phyloP scores from a whole-genome alignment of 352 stramenopile genomes.

The Phytopythium litorale region DNA sequence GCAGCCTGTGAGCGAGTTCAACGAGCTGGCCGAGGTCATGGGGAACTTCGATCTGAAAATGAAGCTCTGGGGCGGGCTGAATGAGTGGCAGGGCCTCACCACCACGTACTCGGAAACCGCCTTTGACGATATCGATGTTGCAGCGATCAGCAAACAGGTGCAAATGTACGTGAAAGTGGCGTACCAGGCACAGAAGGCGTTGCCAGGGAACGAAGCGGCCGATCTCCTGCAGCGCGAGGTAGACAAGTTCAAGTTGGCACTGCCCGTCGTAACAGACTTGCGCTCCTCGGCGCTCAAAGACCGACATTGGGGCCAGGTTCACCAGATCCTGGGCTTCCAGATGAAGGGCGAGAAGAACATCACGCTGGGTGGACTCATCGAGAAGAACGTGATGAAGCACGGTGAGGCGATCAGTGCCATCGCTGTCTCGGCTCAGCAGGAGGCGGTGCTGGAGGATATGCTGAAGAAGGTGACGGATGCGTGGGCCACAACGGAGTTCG shows the following conservation, averaged over 20 bases:
- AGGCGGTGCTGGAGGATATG: slow-evolving; percentile 91
- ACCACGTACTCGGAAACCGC: slow-evolving; percentile 70
- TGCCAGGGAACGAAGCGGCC: slow-evolving; percentile 83
- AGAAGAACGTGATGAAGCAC: slow-evolving; percentile 84
- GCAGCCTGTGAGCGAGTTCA: slow-evolving; percentile 87
- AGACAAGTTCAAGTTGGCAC: slow-evolving; percentile 87
- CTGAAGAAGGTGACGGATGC: slow-evolving; percentile 90
- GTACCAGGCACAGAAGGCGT: slow-evolving; percentile 81
- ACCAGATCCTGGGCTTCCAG: slow-evolving; percentile 81
- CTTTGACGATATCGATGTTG: slow-evolving; percentile 90
- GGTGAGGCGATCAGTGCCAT: slow-evolving; percentile 84
- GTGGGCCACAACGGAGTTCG: slow-evolving; percentile 89
- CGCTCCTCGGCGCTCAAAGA: slow-evolving; percentile 62
- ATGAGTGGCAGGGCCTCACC: slow-evolving; percentile 83
- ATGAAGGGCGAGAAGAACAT: slow-evolving; percentile 80
- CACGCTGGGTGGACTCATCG: slow-evolving; percentile 85
- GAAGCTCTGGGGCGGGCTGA: slow-evolving; percentile 85
- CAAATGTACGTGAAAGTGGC: slow-evolving; percentile 86
- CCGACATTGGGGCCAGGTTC: slow-evolving; percentile 74
- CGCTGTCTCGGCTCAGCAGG: slow-evolving; percentile 85
- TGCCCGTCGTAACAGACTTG: slow-evolving; percentile 74
- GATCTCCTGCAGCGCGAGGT: slow-evolving; percentile 83
- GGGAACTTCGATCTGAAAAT: slow-evolving; percentile 89
- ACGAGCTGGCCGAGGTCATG: slow-evolving; percentile 84
- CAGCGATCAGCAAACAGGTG: slow-evolving; percentile 86